Evolutionary conservation across 2,329 filamentous ascomycete genomes (phyloP), one percentile per base, ranked within the genome.

Genomic region (Drechslerella dactyloides): DNA sequence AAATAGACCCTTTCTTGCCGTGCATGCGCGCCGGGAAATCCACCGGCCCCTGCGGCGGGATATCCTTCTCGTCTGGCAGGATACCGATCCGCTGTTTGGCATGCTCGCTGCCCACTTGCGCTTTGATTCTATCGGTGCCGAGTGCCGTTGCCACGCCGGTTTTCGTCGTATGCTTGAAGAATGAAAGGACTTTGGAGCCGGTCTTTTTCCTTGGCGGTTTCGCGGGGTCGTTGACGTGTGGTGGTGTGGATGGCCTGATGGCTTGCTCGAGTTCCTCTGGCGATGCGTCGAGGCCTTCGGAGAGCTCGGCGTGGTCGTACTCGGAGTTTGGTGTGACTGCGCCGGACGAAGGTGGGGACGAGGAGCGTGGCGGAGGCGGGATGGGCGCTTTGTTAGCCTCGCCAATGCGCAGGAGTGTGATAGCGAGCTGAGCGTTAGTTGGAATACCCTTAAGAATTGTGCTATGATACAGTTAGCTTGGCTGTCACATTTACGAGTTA

Each of bases 371-470:
- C 0, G 84, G 83, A 0, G 85, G 87, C 0, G 90, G 90, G 0
- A 96, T 80, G 0, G 91, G 91, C 0, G 90, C 88, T 74, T 90
- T 89, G 80, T 93, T 93, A 10, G 85, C 86, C 79, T 96, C 91
- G 44, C 90, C 91, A 30, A 93, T 87, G 3, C 91, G 89, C 10
- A 96, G 85, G 1, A 96, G 83, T 0, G 91, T 96, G 27, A 96
- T 81, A 0, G 90, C 87, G 17, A 96, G 85, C 77, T 96, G 91
- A 2, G 90, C 90, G 77, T 96, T 94, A 1, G 91, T 96, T 0
- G 91, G 91, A 0, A 94, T 87, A 1, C 90, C 90, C 77, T 89
- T 90, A 56, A 96, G 85, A 0, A 94, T 78, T 0, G 89, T 91
- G 74, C 81, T 82, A 55, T 35, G 13, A n/a, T 15, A 46, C 35